A percentile compares a stretch with the other conserved stretches of the same genome.
Conservation (phyloP, 2,329 filamentous ascomycete genomes). For the Metarhizium guizhouense region DNA sequence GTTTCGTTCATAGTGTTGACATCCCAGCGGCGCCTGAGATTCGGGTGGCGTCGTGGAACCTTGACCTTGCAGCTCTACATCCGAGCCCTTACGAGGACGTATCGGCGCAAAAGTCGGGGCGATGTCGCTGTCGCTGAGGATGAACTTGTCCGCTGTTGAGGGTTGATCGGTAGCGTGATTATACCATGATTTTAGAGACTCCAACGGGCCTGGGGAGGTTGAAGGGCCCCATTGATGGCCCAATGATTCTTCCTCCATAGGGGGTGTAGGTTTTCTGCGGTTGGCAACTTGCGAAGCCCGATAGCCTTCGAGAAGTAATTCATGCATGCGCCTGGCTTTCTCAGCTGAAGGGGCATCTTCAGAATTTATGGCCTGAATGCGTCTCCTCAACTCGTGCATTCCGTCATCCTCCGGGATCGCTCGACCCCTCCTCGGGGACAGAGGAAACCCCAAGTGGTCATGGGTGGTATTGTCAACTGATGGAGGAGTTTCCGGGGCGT, state of each 20-base stretch:
- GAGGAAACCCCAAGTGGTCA: slow-evolving; percentile 24
- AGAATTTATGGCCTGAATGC: slow-evolving; percentile 61
- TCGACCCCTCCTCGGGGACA: slow-evolving; percentile 20
- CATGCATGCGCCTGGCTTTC: slow-evolving; percentile 66
- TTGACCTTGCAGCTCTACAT: slow-evolving; percentile 28
- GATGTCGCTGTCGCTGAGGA: slow-evolving; percentile 51
- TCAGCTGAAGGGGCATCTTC: slow-evolving; percentile 48
- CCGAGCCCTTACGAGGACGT: slow-evolving; percentile 36
- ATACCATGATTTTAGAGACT: slow-evolving; percentile 52
- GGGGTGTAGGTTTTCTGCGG: slow-evolving; percentile 5
- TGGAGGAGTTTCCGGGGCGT: slow-evolving; percentile 12
- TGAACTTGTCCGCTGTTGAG: slow-evolving; percentile 32
- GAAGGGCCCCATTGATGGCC: slow-evolving; percentile 29
- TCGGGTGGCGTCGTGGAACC: slow-evolving; percentile 14
- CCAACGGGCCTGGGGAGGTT: slow-evolving; percentile 35
- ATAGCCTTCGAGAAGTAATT: slow-evolving; percentile 62
- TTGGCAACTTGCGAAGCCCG: slow-evolving; percentile 20
- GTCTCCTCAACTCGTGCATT: slow-evolving; percentile 56
- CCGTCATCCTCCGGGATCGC: slow-evolving; percentile 69
- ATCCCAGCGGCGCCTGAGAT: slow-evolving; percentile 54
- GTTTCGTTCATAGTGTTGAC: slow-evolving; percentile 88
- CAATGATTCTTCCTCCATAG: slow-evolving; percentile 10
- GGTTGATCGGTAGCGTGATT: slow-evolving; percentile 30
- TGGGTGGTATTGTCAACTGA: slow-evolving; percentile 15
- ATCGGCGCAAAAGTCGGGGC: slow-evolving; percentile 57